Conservation (phyloP, 1,284 basidiomycete species). For the Puccinia brachypodii region DNA sequence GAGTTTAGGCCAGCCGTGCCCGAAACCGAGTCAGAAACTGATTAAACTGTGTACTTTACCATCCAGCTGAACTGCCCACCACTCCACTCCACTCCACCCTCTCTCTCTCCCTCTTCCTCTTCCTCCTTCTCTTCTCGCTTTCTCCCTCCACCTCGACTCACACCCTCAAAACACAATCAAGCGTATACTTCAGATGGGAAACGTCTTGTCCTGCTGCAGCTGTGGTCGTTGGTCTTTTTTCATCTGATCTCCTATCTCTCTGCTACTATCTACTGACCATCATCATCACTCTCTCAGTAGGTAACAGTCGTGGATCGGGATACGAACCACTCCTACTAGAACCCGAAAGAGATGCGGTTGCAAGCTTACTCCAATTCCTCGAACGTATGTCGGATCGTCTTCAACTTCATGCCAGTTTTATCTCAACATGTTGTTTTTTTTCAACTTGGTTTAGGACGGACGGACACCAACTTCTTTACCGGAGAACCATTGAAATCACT, state of each 20-base stretch:
- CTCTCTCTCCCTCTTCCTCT: background rate
- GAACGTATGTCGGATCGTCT: conserved; percentile 95
- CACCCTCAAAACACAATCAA: background rate
- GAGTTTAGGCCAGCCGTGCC: background rate
- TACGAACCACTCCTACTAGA: conserved; percentile 87
- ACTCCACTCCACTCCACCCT: background rate
- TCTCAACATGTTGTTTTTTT: background rate
- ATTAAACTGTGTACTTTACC: background rate
- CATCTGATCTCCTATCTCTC: background rate
- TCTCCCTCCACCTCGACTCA: background rate
- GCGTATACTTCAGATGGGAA: conserved; percentile 5
- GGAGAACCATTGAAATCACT: conserved; percentile 88
- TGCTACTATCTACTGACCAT: conserved; percentile 10
- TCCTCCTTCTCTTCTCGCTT: background rate
- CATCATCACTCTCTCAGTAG: conserved; percentile 41
- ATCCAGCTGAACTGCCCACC: background rate
- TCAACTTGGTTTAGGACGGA: conserved; percentile 52
- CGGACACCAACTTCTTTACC: conserved; percentile 60
- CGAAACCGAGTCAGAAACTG: conserved; percentile 1
- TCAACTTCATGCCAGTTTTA: too few species aligned
- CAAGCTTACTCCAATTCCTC: conserved; percentile 93
- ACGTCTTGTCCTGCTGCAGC: conserved; percentile 28
- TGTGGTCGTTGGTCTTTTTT: conserved; percentile 34
- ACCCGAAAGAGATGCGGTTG: conserved; percentile 97
- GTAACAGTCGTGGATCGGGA: conserved; percentile 51